These are phyloP conservation scores for Neopestalotiopsis clavispora DNA, from an alignment of 2,329 filamentous ascomycete genomes.

Conservation along the genomic window DNA sequence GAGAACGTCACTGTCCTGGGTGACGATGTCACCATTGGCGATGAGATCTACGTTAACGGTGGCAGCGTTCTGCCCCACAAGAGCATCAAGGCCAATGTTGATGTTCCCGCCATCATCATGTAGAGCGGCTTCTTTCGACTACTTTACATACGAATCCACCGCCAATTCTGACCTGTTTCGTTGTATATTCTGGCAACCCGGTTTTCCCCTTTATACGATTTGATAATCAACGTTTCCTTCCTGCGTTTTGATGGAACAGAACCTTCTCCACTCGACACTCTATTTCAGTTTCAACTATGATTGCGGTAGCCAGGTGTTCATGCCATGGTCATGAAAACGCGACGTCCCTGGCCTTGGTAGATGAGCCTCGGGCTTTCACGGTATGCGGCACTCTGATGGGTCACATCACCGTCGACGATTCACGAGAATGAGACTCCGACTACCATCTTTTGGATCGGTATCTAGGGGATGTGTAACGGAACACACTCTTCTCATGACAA, in stretches of 20 bases:
- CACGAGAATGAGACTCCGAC: neutral
- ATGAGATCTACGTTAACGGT: slow-evolving; percentile 98
- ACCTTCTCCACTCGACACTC: slow-evolving; percentile 19
- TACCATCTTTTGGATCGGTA: neutral
- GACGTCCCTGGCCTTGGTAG: neutral
- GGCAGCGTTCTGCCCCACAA: slow-evolving; percentile 96
- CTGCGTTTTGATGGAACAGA: slow-evolving; percentile 17
- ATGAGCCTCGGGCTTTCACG: neutral
- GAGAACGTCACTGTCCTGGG: slow-evolving; percentile 98
- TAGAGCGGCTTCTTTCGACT: slow-evolving; percentile 39
- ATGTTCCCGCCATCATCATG: slow-evolving; percentile 75
- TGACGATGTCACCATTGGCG: slow-evolving; percentile 96
- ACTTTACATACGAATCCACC: neutral
- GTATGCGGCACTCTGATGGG: no score
- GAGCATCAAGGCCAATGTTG: slow-evolving; percentile 98
- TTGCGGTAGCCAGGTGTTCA: slow-evolving; percentile 19
- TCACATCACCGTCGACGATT: neutral
- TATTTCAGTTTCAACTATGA: slow-evolving; percentile 20
- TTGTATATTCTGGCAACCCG: slow-evolving; percentile 20
- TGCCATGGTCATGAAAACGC: neutral
- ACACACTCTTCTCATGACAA: neutral
- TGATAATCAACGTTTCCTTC: slow-evolving; percentile 19
- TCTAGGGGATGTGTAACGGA: neutral
- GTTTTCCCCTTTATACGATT: slow-evolving; percentile 19
- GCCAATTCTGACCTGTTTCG: slow-evolving; percentile 13